Evolutionary conservation across 2,329 filamentous ascomycete species (phyloP).

Genomic region (Aspergillus sergii): DNA sequence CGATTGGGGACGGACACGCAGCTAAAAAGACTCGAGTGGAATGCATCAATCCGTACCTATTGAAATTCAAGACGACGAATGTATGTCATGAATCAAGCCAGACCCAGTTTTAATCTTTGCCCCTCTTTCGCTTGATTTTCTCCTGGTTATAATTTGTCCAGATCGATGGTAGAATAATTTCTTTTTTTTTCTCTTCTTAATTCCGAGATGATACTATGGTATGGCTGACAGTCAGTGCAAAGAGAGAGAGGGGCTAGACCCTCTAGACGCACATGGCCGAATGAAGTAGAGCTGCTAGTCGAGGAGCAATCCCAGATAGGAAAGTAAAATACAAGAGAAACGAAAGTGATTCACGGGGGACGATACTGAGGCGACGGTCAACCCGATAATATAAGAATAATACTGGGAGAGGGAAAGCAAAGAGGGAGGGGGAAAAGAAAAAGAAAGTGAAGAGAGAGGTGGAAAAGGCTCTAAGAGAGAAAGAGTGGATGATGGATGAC

Average conservation of each 20-base stretch:
- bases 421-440: constrained; percentile 4
- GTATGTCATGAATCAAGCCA: not conserved
- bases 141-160: not conserved
- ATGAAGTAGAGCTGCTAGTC: constrained; percentile 4
- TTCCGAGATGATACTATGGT: not conserved
- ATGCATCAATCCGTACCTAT: constrained; percentile 3
- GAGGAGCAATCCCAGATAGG: not conserved
- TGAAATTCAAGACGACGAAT: not conserved
- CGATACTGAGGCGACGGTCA: not conserved
- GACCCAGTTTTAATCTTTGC: not conserved
- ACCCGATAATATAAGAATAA: constrained; percentile 3
- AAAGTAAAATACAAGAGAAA: constrained; percentile 5
- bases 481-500: constrained; percentile 12
- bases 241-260: constrained; percentile 28
- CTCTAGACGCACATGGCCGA: constrained; percentile 36
- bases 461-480: not conserved
- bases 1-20: not conserved
- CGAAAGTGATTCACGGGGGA: constrained; percentile 1
- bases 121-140: constrained; percentile 9
- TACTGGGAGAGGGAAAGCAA: constrained; percentile 9
- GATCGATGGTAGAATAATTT: not conserved
- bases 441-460: constrained; percentile 9
- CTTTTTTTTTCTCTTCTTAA: not conserved
- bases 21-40: not conserved
- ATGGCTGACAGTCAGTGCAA: not conserved